phyloP scores from a whole-genome alignment of 495 filamentous ascomycete genomes.

The Xeromyces bisporus region DNA sequence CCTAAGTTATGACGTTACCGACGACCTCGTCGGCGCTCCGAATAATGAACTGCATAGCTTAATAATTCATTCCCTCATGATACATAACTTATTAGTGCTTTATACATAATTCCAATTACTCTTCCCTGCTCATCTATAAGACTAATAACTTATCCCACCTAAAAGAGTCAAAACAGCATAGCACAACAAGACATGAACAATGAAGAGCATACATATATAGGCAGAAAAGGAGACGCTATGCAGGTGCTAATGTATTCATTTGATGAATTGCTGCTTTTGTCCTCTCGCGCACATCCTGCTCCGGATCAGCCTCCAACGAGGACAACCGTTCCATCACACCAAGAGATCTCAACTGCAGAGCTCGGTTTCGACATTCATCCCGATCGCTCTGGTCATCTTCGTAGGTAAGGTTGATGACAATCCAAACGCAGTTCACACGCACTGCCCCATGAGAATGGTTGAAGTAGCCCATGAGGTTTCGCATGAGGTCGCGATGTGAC shows the following conservation, averaged over 20 bases:
- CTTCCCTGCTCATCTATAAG: background rate
- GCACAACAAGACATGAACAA: background rate
- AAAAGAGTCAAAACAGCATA: background rate
- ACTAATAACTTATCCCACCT: too few relatives aligned
- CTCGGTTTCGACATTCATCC: conserved; percentile 43
- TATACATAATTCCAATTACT: conserved; percentile 6
- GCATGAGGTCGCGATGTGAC: conserved; percentile 39
- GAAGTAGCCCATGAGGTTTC: conserved; percentile 38
- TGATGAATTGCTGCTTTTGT: conserved; percentile 64
- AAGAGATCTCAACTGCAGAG: conserved; percentile 46
- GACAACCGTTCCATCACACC: conserved; percentile 54
- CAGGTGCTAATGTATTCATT: conserved; percentile 25
- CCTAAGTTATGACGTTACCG: too few relatives aligned
- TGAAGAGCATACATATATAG: background rate
- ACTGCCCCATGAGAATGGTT: conserved; percentile 52
- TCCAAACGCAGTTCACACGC: conserved; percentile 57
- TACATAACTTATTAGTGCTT: conserved; percentile 1
- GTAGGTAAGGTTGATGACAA: conserved; percentile 70
- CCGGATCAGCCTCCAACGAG: conserved; percentile 50
- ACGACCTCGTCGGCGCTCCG: too few relatives aligned
- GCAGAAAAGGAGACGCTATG: conserved; percentile 6
- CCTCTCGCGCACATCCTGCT: conserved; percentile 67
- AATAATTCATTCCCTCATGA: too few relatives aligned
- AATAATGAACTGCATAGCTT: conserved; percentile 1
- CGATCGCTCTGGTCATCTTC: conserved; percentile 53